Conservation (phyloP, 73 alveolate genomes). For the Paramecium tetraurelia region DNA sequence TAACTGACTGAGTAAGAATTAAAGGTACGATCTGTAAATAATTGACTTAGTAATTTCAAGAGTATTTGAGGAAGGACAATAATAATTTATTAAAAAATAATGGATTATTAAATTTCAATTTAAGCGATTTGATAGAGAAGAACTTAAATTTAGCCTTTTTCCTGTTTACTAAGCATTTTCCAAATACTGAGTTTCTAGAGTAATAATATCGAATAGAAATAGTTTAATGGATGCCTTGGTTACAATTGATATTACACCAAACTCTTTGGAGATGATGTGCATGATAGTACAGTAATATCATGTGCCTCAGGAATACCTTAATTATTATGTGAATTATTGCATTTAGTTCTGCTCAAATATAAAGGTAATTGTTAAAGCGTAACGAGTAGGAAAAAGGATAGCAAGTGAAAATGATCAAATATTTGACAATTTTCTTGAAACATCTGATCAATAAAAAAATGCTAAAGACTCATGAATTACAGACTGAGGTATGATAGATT, state of each 20-base stretch:
- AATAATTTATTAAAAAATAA: neutral
- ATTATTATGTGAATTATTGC: neutral
- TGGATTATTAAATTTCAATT: neutral
- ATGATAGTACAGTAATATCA: neutral
- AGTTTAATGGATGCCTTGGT: neutral
- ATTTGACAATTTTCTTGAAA: neutral
- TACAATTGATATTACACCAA: neutral
- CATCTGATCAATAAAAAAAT: neutral
- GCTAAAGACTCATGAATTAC: neutral
- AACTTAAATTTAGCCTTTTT: neutral
- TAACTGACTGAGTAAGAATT: neutral
- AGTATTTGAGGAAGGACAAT: neutral
- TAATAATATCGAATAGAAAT: neutral
- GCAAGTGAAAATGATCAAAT: neutral
- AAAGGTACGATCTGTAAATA: neutral
- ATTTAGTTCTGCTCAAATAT: neutral
- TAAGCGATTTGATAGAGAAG: neutral
- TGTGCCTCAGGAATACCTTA: neutral
- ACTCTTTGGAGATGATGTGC: neutral
- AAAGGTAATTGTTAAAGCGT: neutral
- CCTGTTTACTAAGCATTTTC: neutral
- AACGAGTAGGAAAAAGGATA: neutral
- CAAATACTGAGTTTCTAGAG: neutral
- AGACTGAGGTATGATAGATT: neutral
- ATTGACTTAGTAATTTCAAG: neutral